Evolutionary conservation across 768 basidiomycete genomes (phyloP), one percentile per base, ranked within the genome.

Genomic region (Podaxis sp.): DNA sequence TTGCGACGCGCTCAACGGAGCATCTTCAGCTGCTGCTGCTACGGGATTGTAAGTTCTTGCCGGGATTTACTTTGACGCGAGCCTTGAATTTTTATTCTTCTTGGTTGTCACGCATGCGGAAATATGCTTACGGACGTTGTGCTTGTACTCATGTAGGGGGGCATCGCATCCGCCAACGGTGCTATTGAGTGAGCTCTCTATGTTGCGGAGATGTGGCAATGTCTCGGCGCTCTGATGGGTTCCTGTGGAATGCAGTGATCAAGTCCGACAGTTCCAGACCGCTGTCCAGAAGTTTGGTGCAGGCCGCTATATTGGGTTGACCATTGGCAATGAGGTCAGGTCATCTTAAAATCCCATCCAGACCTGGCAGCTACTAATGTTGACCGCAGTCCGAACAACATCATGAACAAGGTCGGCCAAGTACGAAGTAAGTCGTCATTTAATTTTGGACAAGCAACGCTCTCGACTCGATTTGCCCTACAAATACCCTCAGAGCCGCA

Each of bases 1-100:
- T 56, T 77, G 76, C 59, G 67, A 74, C 59, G 75, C 77, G 4
- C 61, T 79, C 24, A 70, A 73, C 19, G 43, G 69, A 33, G 76
- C 76, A 17, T 77, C 76, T 4, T 66, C 71, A 41, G 75, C 77
- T 3, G 74, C 75, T 36, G 70, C 72, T 1, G 59, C 69, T 1
- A 67, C 66, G 12, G 73, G 72, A 8, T 59, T 79, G 36, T 63
- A 68, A 36, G 67, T 77, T 36, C 50, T 79, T 43, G 76, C 75
- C 38, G 77, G 76, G 1, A 76, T 76, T 12, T 77, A 64, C 57
- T 66, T 74, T 49, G 41, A 67, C 49, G 76, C 77, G 59, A 56
- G 67, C 22, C 1, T 50, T 25, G n/a, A 11, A 24, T 25, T 25
- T 25, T 22, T 29, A 29, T 29, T 29, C 27, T 6, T 29, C 6